Evolutionary conservation across 345 rosid genomes (phyloP).

Genomic region (Xanthoceras sorbifolium): DNA sequence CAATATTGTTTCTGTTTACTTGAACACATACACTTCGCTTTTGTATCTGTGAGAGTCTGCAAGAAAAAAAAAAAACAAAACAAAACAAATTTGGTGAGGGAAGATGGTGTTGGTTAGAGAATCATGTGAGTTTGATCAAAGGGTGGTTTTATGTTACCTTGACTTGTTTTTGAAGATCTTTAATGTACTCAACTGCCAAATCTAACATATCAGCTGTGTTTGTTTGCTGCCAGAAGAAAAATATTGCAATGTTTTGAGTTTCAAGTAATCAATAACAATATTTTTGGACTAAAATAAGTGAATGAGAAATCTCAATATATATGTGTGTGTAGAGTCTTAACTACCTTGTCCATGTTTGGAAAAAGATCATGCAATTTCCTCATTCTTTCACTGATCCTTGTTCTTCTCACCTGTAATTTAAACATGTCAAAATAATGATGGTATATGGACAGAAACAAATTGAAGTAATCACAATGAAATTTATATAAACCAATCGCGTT

Average conservation of each 20-base stretch:
- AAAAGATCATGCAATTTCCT: conserved; percentile 67
- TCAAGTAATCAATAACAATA: background rate
- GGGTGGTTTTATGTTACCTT: conserved; percentile 40
- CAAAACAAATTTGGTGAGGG: conserved; percentile 19
- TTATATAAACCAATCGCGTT: too few species aligned
- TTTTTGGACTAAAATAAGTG: background rate
- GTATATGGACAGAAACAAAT: background rate
- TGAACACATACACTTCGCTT: conserved; percentile 54
- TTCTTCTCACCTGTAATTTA: conserved; percentile 57
- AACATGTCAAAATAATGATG: background rate
- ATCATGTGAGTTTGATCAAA: conserved; percentile 17
- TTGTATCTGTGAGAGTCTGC: conserved; percentile 54
- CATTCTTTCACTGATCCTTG: conserved; percentile 67
- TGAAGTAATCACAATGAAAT: background rate
- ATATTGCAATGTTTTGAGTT: background rate
- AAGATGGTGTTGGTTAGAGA: conserved; percentile 12
- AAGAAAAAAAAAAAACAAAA: background rate
- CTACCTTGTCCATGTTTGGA: conserved; percentile 73
- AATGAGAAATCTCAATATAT: conserved; percentile 1
- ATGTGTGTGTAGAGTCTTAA: conserved; percentile 13
- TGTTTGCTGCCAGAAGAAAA: conserved; percentile 50
- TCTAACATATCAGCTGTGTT: conserved; percentile 81
- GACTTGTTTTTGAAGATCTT: conserved; percentile 65
- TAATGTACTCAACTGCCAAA: conserved; percentile 67
- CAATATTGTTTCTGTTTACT: conserved; percentile 26